Evolutionary conservation across 2,329 filamentous ascomycete genomes (phyloP), one percentile per base, ranked within the genome.

Genomic region (Claviceps lovelessii): DNA sequence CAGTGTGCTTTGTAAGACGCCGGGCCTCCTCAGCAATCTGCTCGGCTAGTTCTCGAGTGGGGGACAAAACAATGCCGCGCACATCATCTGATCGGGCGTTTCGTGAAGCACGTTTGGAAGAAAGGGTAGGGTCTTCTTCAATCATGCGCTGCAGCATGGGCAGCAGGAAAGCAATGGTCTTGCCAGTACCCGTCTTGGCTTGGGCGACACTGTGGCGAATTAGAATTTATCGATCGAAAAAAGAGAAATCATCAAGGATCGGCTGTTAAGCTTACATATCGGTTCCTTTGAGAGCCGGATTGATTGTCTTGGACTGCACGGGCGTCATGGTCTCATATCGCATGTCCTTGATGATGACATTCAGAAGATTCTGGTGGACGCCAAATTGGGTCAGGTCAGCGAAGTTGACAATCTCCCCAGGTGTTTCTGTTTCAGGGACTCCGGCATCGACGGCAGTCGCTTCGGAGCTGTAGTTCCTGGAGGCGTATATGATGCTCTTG

Each of bases 111-210:
- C 62, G 60, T 57, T 66, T 73, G 42, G 73, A 67, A 53, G 78
- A 81, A 39, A 94, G 76, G 0, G 72, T 69, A 1, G 83, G 80
- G 59, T 88, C 80, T 57, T 76, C 71, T 23, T 71, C 68, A 57
- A 95, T 73, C 64, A 95, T 86, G 57, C 83, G 84, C 67, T 96
- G 88, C 53, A 97, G 73, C 8, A 90, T 75, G 52, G 93, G 93
- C 7, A 97, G 72, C 29, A 98, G 77, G 75, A 97, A 98, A 41
- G 88, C 93, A 55, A 97, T 73, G 0, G 93, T 98, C 73, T 98
- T 98, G 67, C 93, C 93, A 4, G 93, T 97, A 67, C 93, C 93
- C 9, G 93, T 98, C 72, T 88, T 95, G 57, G 93, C 93, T 73
- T 97, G 93, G 49, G 91, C 93, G 61, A 97, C 78, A 62, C 86